phyloP scores from a whole-genome alignment of 495 filamentous ascomycete genomes.

The Collariella sp. region DNA sequence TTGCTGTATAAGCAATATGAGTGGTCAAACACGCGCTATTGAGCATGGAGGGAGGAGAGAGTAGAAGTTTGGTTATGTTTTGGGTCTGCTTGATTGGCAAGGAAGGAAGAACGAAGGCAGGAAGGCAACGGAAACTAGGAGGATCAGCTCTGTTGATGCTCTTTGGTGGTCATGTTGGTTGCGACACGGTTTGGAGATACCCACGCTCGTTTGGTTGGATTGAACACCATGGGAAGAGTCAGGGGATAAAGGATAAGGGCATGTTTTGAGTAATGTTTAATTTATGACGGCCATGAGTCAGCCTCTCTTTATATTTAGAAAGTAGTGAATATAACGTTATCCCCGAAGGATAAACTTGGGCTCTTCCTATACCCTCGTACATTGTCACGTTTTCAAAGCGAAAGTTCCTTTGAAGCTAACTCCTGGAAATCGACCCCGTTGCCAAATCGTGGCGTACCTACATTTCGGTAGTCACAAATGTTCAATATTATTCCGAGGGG shows the following conservation, averaged over 20 bases:
- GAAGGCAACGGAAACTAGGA: neutral
- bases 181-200: neutral
- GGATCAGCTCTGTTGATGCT: neutral
- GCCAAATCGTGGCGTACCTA: no score
- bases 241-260: neutral
- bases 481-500: no score
- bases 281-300: neutral
- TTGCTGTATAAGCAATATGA: constrained; percentile 1
- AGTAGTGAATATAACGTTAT: neutral
- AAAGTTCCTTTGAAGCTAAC: no score
- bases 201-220: constrained; percentile 6
- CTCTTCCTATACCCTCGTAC: no score
- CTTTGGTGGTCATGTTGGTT: neutral
- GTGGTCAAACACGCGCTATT: neutral
- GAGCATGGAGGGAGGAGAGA: neutral
- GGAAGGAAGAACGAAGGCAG: neutral
- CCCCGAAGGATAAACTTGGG: neutral
- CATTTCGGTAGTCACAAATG: neutral
- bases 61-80: neutral
- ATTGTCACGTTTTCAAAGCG: no score
- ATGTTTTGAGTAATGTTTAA: constrained; percentile 4
- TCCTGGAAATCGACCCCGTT: no score
- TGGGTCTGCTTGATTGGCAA: neutral
- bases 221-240: neutral
- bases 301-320: neutral